These are phyloP conservation scores for Ustilago bromivora DNA, from an alignment of 1,284 basidiomycete genomes.

Conservation along the genomic window DNA sequence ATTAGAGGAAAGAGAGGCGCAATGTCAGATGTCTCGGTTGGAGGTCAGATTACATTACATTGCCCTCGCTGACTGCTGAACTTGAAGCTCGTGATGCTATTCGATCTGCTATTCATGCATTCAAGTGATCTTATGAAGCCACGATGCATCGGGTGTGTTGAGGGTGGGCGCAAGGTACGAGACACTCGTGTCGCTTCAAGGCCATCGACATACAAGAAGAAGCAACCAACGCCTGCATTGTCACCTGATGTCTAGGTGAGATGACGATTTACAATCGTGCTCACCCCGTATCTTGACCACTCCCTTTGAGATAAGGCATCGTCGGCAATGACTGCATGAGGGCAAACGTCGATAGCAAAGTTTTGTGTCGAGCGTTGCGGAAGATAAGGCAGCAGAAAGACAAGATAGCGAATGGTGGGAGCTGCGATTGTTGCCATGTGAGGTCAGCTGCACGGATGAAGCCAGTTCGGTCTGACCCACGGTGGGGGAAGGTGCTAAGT, in stretches of 20 bases:
- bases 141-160: background rate
- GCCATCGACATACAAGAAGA: background rate
- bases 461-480: background rate
- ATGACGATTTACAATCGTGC: background rate
- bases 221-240: background rate
- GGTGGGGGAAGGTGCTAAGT: background rate
- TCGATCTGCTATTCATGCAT: background rate
- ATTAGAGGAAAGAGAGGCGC: background rate
- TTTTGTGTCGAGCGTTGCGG: background rate
- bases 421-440: background rate
- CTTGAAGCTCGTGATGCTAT: background rate
- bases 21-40: slow-evolving; percentile 10
- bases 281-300: background rate
- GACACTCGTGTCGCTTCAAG: background rate
- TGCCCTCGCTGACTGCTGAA: background rate
- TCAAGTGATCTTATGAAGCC: slow-evolving; percentile 4
- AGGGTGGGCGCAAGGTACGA: slow-evolving; percentile 5
- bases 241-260: background rate
- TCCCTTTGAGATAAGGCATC: background rate
- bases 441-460: background rate
- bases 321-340: background rate
- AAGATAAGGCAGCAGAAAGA: background rate
- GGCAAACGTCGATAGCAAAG: background rate
- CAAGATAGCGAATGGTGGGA: background rate
- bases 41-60: slow-evolving; percentile 9